Evolutionary conservation across 345 rosid species (phyloP).

Genomic region (Combretum micranthum): DNA sequence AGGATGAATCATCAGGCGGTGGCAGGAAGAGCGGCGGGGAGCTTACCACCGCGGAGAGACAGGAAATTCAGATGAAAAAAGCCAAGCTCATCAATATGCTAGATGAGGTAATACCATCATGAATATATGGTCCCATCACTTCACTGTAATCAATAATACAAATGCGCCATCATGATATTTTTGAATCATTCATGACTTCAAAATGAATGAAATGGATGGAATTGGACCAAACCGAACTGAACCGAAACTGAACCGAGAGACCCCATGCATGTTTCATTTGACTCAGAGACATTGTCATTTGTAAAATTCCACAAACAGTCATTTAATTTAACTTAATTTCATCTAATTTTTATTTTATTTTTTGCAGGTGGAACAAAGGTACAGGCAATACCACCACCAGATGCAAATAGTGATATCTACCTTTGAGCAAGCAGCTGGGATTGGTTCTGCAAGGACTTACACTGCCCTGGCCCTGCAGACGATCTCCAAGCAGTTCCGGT

Average conservation of each 20-base stretch:
- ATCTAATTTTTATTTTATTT: not conserved
- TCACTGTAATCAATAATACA: too few relatives aligned
- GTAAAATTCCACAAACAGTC: too few relatives aligned
- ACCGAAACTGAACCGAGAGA: too few relatives aligned
- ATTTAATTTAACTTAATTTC: not conserved
- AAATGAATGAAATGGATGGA: too few relatives aligned
- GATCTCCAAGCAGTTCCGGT: slow-evolving; percentile 89
- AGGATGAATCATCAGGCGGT: slow-evolving; percentile 34
- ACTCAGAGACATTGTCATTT: too few relatives aligned
- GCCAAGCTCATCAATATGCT: slow-evolving; percentile 87
- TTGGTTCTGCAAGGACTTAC: slow-evolving; percentile 83
- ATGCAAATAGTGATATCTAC: slow-evolving; percentile 85
- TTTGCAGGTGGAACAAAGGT: slow-evolving; percentile 94
- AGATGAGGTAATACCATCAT: slow-evolving; percentile 55
- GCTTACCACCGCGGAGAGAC: slow-evolving; percentile 76
- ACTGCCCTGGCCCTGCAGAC: slow-evolving; percentile 84
- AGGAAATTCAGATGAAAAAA: slow-evolving; percentile 97
- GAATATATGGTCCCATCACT: too few relatives aligned
- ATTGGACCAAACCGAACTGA: too few relatives aligned
- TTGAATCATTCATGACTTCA: too few relatives aligned
- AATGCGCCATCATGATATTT: too few relatives aligned
- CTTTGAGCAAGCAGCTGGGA: slow-evolving; percentile 86
- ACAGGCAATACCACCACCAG: slow-evolving; percentile 91
- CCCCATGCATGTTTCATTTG: too few relatives aligned
- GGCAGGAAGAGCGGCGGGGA: slow-evolving; percentile 49